A percentile compares a stretch with the other conserved stretches of the same genome.
Evolutionary conservation across 192 early-diverging fungal genomes (phyloP).

Genomic region (Coemansia sp.): DNA sequence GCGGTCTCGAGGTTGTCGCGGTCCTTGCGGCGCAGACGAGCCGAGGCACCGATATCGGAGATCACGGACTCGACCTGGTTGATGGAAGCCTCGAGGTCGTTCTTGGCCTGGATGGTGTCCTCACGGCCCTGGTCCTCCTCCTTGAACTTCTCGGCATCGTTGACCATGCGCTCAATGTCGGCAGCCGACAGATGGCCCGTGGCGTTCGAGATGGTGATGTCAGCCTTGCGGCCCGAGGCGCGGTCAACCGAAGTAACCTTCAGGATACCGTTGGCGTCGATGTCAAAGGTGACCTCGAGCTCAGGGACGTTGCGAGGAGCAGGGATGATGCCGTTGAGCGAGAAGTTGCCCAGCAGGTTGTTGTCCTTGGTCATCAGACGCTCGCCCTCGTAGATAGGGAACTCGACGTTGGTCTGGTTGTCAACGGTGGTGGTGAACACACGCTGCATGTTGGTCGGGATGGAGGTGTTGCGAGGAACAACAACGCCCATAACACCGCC

Average conservation of each 20-base stretch:
- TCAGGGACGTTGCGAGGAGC: slow-evolving; percentile 75
- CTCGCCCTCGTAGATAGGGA: slow-evolving; percentile 87
- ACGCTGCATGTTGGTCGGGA: slow-evolving; percentile 79
- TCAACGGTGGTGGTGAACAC: slow-evolving; percentile 81
- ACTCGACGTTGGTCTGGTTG: slow-evolving; percentile 82
- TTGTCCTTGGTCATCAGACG: slow-evolving; percentile 87
- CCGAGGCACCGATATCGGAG: slow-evolving; percentile 68
- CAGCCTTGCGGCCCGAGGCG: slow-evolving; percentile 85
- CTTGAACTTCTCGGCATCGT: slow-evolving; percentile 86
- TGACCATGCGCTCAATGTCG: slow-evolving; percentile 93
- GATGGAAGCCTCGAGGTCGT: slow-evolving; percentile 75
- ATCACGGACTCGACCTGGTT: slow-evolving; percentile 70
- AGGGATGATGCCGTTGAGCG: slow-evolving; percentile 76
- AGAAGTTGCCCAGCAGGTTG: slow-evolving; percentile 85
- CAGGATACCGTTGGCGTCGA: slow-evolving; percentile 85
- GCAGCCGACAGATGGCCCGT: slow-evolving; percentile 84
- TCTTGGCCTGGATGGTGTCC: slow-evolving; percentile 75
- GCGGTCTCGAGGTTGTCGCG: slow-evolving; percentile 71
- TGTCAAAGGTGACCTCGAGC: slow-evolving; percentile 81
- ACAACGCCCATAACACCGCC: slow-evolving; percentile 82
- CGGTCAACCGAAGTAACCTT: slow-evolving; percentile 91
- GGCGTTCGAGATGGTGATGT: slow-evolving; percentile 95
- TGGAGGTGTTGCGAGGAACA: slow-evolving; percentile 80
- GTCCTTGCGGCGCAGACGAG: slow-evolving; percentile 73
- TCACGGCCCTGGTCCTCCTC: slow-evolving; percentile 74